These are phyloP conservation scores for Xylaria nigripes DNA, from an alignment of 495 filamentous ascomycete genomes.

Conservation along the genomic window DNA sequence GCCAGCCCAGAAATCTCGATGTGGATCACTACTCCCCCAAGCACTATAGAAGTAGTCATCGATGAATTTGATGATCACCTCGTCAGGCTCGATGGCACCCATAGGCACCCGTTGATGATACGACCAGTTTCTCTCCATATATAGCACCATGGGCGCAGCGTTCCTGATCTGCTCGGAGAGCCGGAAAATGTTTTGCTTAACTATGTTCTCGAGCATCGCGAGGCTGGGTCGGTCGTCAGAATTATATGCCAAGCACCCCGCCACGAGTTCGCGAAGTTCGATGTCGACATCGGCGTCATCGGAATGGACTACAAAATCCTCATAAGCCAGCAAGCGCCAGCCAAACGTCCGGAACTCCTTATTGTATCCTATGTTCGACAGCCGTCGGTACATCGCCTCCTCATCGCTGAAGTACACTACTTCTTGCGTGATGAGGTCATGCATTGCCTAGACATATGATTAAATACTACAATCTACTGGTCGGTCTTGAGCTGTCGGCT, in stretches of 20 bases:
- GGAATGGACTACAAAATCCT: not conserved
- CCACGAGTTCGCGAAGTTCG: constrained; percentile 11
- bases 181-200: not conserved
- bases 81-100: not conserved
- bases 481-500: not conserved
- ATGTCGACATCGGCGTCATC: not conserved
- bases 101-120: not conserved
- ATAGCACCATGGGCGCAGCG: too few species aligned
- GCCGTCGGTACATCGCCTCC: not conserved
- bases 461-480: not conserved
- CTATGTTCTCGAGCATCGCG: not conserved
- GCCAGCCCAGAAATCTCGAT: not conserved
- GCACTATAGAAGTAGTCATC: not conserved
- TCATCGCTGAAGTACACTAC: not conserved
- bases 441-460: constrained; percentile 2
- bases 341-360: not conserved
- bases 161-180: not conserved
- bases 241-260: not conserved
- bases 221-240: not conserved
- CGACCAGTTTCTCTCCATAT: too few species aligned
- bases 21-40: not conserved
- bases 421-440: not conserved
- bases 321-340: not conserved
- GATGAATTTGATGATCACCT: not conserved
- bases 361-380: not conserved